Percentiles rank a stretch among this genome's conserved stretches.
Evolutionary conservation across 768 basidiomycete species (phyloP).

Genomic region (Agrocybe pediades): DNA sequence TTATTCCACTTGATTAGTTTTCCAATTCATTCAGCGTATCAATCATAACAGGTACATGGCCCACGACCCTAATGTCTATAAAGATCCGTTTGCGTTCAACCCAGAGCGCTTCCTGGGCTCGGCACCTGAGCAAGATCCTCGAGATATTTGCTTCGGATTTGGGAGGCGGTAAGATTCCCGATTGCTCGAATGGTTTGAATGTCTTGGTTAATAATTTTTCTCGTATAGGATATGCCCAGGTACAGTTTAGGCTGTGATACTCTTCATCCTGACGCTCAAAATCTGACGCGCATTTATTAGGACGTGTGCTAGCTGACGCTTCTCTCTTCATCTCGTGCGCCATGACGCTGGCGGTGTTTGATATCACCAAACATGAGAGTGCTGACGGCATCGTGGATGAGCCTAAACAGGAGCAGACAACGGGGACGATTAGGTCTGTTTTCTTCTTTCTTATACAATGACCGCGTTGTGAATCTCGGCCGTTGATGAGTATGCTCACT

Average conservation of each 20-base stretch:
- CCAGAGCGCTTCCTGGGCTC: conserved; percentile 49
- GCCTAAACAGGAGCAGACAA: conserved; percentile 39
- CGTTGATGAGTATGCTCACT: neutral
- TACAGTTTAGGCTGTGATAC: conserved; percentile 9
- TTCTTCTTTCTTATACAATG: neutral
- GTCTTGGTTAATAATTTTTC: neutral
- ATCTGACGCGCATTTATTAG: conserved; percentile 17
- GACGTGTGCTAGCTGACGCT: conserved; percentile 40
- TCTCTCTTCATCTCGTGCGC: conserved; percentile 43
- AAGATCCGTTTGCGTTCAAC: conserved; percentile 45
- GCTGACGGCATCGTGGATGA: conserved; percentile 26
- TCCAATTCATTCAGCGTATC: neutral
- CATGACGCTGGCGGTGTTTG: conserved; percentile 43
- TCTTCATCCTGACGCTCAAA: neutral
- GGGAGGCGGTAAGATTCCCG: conserved; percentile 40
- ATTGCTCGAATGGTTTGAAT: neutral
- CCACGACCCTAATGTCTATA: conserved; percentile 35
- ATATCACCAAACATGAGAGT: conserved; percentile 33
- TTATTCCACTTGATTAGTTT: neutral
- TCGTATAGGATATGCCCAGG: conserved; percentile 34
- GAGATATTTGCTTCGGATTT: conserved; percentile 52
- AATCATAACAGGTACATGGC: conserved; percentile 34
- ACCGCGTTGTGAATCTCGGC: too few species aligned
- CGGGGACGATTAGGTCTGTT: conserved; percentile 47
- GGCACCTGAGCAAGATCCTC: conserved; percentile 44